phyloP scores from a whole-genome alignment of 495 filamentous ascomycete species.

The Penicillium nucicola region DNA sequence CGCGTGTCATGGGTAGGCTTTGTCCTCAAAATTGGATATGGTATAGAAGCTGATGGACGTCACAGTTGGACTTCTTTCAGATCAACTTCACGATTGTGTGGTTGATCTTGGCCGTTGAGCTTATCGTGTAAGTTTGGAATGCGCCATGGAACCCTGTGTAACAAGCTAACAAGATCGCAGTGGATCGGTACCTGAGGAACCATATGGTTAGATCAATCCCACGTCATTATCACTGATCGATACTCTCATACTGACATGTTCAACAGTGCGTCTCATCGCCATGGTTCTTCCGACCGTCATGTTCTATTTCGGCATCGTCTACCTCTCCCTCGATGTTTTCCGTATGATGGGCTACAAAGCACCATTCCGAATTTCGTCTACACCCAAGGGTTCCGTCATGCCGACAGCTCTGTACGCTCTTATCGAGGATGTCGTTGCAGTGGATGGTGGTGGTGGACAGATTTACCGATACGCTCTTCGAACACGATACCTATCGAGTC shows the following conservation, averaged over 20 bases:
- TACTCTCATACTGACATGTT: slow-evolving; percentile 22
- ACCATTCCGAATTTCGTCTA: slow-evolving; percentile 70
- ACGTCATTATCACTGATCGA: background rate
- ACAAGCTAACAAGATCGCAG: slow-evolving; percentile 28
- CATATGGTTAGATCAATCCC: slow-evolving; percentile 30
- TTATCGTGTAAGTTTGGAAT: slow-evolving; percentile 46
- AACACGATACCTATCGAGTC: slow-evolving; percentile 66
- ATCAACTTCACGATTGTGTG: slow-evolving; percentile 58
- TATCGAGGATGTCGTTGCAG: slow-evolving; percentile 77
- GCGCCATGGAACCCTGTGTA: background rate
- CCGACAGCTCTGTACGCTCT: slow-evolving; percentile 70
- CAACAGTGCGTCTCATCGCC: slow-evolving; percentile 54
- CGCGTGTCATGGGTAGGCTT: slow-evolving; percentile 43
- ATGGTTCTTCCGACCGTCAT: slow-evolving; percentile 59
- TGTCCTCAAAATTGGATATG: background rate
- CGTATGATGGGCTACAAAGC: slow-evolving; percentile 44
- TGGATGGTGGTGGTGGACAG: slow-evolving; percentile 70
- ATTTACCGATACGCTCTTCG: slow-evolving; percentile 63
- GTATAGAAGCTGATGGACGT: slow-evolving; percentile 3
- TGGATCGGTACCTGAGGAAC: slow-evolving; percentile 38
- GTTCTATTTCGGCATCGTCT: slow-evolving; percentile 56
- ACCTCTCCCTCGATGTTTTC: slow-evolving; percentile 49
- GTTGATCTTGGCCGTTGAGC: slow-evolving; percentile 47
- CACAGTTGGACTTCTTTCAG: slow-evolving; percentile 59
- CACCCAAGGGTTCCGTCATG: slow-evolving; percentile 62